Evolutionary conservation across 768 basidiomycete genomes (phyloP).

Genomic region (Daedalea quercina): DNA sequence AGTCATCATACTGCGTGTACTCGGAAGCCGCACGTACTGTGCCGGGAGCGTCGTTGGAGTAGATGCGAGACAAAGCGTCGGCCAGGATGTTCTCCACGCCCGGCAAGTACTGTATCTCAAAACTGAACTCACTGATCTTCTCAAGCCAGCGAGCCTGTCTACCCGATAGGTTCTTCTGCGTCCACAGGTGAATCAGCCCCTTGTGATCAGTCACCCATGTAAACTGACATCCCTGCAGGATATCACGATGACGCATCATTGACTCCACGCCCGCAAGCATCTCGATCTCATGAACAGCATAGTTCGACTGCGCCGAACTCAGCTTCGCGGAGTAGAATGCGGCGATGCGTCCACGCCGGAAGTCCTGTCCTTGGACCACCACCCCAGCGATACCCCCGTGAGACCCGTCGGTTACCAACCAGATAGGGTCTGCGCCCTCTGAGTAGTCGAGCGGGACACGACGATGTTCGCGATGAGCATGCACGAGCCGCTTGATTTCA

Average conservation of each 20-base stretch:
- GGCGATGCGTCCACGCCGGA: constrained; percentile 10
- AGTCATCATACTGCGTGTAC: too few relatives aligned
- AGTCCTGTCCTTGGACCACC: constrained; percentile 16
- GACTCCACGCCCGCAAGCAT: not conserved
- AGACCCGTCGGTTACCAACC: constrained; percentile 9
- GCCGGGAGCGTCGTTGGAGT: constrained; percentile 10
- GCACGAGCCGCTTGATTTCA: constrained; percentile 18
- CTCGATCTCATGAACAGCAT: constrained; percentile 19
- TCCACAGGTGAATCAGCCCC: constrained; percentile 22
- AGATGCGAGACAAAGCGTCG: constrained; percentile 18
- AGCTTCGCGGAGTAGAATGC: constrained; percentile 23
- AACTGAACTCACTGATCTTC: constrained; percentile 23
- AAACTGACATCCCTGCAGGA: constrained; percentile 10
- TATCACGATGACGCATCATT: not conserved
- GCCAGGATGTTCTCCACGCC: constrained; percentile 26
- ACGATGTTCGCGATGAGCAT: constrained; percentile 6
- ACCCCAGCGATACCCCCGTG: constrained; percentile 13
- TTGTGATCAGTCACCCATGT: constrained; percentile 9
- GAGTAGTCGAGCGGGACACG: constrained; percentile 15
- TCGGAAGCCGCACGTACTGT: too few relatives aligned
- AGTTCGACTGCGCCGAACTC: constrained; percentile 22
- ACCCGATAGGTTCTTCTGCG: constrained; percentile 26
- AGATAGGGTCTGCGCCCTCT: constrained; percentile 10
- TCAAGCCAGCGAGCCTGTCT: constrained; percentile 33
- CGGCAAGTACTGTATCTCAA: constrained; percentile 20